Evolutionary conservation across 2,329 filamentous ascomycete genomes (phyloP), one percentile per base, ranked within the genome.

Genomic region (Ophidiomyces ophidiicola): DNA sequence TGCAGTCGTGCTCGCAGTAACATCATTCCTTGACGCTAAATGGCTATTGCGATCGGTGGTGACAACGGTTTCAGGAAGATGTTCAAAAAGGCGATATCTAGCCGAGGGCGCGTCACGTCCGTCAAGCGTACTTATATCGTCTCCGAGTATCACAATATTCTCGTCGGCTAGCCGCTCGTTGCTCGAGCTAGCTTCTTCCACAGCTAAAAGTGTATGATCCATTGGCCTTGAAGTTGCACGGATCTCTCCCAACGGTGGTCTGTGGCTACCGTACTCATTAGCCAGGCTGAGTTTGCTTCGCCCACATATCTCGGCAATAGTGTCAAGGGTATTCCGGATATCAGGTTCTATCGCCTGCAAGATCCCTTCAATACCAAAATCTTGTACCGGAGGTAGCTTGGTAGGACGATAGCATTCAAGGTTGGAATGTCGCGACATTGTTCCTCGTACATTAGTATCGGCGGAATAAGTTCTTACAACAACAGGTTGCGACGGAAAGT

Each of bases 241-340:
- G 46, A 77, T 74, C 52, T 76, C 72, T 26, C 72, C 73, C 39
- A 75, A 60, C 0, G 74, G 74, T 15, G 74, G 74, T 24, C 76
- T 65, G 53, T 78, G 74, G 30, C 72, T 72, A 23, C 67, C 69
- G 52, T 78, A 75, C 51, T 78, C 73, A 49, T 78, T 72, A 6
- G 74, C 72, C 43, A 78, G 57, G 48, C 72, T 76, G 50, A 76
- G 59, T 47, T 68, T 69, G 54, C 71, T 78, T 43, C 72, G 64
- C 3, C 74, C 74, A 47, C 72, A 75, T 44, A 78, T 76, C 48
- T 76, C 72, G 17, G 74, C 72, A 47, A 78, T 78, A 11, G 71
- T 70, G 50, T 77, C 70, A 38, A 78, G 64, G 6, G 73, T 73
- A 10, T 59, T 59, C 45, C 69, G 61, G 32, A 78, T 72, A 47